Conservation (phyloP, 352 stramenopile genomes). For the Pythium graminicola region DNA sequence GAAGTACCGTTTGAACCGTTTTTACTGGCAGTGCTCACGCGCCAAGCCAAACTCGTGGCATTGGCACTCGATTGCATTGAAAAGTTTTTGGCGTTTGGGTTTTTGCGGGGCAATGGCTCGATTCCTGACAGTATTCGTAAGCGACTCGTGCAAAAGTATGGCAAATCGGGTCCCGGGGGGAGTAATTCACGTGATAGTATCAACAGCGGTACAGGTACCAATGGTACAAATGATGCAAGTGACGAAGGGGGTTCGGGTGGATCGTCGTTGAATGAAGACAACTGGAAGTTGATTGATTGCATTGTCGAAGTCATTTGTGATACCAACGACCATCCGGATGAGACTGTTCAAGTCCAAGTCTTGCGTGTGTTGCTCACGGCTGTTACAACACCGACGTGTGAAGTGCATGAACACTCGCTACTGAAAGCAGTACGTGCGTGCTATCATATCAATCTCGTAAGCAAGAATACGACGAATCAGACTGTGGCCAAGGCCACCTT, state of each 20-base stretch:
- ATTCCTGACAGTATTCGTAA: slow-evolving; percentile 61
- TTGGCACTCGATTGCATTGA: slow-evolving; percentile 86
- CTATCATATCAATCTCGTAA: slow-evolving; percentile 95
- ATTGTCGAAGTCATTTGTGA: slow-evolving; percentile 87
- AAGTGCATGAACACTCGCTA: slow-evolving; percentile 91
- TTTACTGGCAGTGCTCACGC: slow-evolving; percentile 61
- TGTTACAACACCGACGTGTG: slow-evolving; percentile 84
- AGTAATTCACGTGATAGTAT: slow-evolving; percentile 6
- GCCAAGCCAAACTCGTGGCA: slow-evolving; percentile 68
- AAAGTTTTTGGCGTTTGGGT: slow-evolving; percentile 87
- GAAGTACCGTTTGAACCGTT: slow-evolving; percentile 76
- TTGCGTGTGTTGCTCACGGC: slow-evolving; percentile 89
- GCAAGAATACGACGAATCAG: slow-evolving; percentile 90
- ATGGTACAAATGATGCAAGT: slow-evolving; percentile 11
- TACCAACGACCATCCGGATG: slow-evolving; percentile 87
- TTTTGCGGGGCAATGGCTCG: slow-evolving; percentile 52
- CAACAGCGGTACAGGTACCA: slow-evolving; percentile 16
- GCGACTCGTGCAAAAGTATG: slow-evolving; percentile 53
- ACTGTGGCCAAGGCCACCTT: slow-evolving; percentile 97
- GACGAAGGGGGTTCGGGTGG: slow-evolving; percentile 12
- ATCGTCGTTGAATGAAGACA: slow-evolving; percentile 38
- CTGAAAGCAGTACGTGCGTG: slow-evolving; percentile 93
- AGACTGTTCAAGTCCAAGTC: slow-evolving; percentile 91
- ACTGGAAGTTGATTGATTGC: slow-evolving; percentile 78
- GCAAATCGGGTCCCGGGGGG: slow-evolving; percentile 13